These are phyloP conservation scores for Fusarium cicatricum DNA, from an alignment of 2,329 filamentous ascomycete genomes.

Conservation along the genomic window DNA sequence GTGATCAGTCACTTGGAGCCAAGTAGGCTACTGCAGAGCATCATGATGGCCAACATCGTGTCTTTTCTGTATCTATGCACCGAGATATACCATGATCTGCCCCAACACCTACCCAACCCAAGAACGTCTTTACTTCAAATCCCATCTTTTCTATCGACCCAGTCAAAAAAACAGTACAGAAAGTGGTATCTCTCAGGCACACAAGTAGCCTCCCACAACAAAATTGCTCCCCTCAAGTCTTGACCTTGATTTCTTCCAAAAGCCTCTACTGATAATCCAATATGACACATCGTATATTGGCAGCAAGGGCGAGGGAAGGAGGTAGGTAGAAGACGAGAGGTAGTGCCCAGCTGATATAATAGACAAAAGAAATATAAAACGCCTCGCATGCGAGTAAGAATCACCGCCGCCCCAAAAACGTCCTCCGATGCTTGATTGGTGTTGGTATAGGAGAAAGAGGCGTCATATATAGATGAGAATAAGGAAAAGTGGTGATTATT, in stretches of 20 bases:
- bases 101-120: neutral
- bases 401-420: neutral
- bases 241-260: no score
- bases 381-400: constrained; percentile 2
- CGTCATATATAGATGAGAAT: neutral
- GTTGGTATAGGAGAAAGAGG: constrained; percentile 4
- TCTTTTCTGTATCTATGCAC: neutral
- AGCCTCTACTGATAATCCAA: constrained; percentile 8
- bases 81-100: neutral
- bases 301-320: neutral
- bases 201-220: neutral
- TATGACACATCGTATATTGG: neutral
- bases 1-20: neutral
- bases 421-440: constrained; percentile 4
- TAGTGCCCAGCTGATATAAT: constrained; percentile 9
- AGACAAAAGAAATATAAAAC: constrained; percentile 11
- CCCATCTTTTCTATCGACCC: neutral
- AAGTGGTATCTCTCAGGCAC: constrained; percentile 1
- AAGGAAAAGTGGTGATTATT: constrained; percentile 10
- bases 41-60: neutral
- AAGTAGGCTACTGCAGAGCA: neutral
- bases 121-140: neutral
- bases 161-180: neutral
- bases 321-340: constrained; percentile 4
- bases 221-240: neutral